A percentile compares a stretch with the other conserved stretches of the same genome.
Evolutionary conservation across 2,329 filamentous ascomycete species (phyloP).

Genomic region (Neofusicoccum cordaticola): DNA sequence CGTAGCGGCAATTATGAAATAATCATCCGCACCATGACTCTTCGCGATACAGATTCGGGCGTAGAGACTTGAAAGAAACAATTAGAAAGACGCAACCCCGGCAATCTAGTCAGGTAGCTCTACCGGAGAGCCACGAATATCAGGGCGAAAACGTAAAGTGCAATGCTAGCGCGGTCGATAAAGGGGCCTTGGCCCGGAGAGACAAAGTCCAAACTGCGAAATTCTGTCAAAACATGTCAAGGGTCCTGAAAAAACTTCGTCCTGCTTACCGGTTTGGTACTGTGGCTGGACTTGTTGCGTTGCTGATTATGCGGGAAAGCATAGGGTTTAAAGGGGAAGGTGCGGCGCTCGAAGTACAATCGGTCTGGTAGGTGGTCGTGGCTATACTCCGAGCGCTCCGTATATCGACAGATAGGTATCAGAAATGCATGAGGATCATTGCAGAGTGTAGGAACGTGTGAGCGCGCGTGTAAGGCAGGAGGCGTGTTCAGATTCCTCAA

Average conservation of each 20-base stretch:
- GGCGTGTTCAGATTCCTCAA: no score
- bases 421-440: not conserved
- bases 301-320: not conserved
- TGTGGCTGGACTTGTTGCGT: not conserved
- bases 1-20: not conserved
- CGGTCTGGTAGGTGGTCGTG: not conserved
- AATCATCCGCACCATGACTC: not conserved
- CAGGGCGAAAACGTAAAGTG: not conserved
- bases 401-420: not conserved
- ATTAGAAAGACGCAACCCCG: not conserved
- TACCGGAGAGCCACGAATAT: not conserved
- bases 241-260: not conserved
- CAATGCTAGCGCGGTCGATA: not conserved
- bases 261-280: not conserved
- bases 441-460: not conserved
- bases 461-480: not conserved
- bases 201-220: not conserved
- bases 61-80: not conserved
- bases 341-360: not conserved
- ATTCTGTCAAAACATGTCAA: not conserved
- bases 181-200: not conserved
- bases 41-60: not conserved
- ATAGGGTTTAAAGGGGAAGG: not conserved
- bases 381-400: not conserved
- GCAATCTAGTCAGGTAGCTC: no score